These are phyloP conservation scores for Arthrobotrys entomopaga DNA, from an alignment of 2,329 filamentous ascomycete genomes.

Conservation along the genomic window DNA sequence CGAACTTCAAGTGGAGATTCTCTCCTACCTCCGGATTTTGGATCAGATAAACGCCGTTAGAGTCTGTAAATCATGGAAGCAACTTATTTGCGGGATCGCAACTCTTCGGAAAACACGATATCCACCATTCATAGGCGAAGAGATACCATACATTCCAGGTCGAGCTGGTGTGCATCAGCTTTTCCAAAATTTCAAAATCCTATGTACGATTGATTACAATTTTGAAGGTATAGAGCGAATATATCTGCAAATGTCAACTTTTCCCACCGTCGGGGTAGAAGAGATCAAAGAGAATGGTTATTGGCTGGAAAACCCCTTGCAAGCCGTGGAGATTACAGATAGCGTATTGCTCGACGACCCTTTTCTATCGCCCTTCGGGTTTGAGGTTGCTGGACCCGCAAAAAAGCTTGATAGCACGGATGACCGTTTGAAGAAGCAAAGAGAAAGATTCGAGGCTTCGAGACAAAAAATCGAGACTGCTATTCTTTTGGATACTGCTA, in stretches of 20 bases:
- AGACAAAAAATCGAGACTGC: background rate
- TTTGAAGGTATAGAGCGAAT: background rate
- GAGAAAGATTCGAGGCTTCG: background rate
- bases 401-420: background rate
- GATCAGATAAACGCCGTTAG: background rate
- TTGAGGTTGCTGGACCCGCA: background rate
- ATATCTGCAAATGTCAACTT: background rate
- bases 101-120: background rate
- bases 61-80: background rate
- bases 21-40: background rate
- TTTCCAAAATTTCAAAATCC: background rate
- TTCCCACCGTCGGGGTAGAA: background rate
- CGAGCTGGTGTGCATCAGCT: background rate
- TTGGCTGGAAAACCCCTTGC: no score
- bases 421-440: background rate
- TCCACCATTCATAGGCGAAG: background rate
- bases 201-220: background rate
- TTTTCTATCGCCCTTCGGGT: background rate
- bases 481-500: background rate
- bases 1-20: slow-evolving; percentile 17
- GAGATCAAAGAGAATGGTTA: background rate
- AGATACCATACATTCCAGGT: background rate
- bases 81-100: background rate
- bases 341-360: slow-evolving; percentile 23
- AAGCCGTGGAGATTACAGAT: background rate